Evolutionary conservation across 768 basidiomycete species (phyloP), one percentile per base, ranked within the genome.

Genomic region (Trametes sanguinea): DNA sequence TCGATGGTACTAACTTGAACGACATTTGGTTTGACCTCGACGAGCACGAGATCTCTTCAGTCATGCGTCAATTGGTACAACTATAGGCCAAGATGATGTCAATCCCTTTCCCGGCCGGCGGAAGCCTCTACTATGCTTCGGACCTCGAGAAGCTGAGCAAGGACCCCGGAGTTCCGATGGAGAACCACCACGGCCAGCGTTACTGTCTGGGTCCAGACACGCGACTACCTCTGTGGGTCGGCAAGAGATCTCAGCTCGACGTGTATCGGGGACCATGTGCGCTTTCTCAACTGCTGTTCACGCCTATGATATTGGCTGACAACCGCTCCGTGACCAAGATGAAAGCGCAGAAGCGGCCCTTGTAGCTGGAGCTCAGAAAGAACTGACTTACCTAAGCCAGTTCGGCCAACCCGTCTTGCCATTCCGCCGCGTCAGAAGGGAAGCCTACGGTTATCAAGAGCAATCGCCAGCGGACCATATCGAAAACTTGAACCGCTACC

Each of bases 11-110:
- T 0, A 77, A 72, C 7, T 57, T 82, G 0, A 76, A 70, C 72
- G 76, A 84, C 48, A 53, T 81, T 32, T 82, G 76, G 77, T 33
- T 66, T 16, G 66, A 75, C 11, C 71, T 82, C 16, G 69, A 59
- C 66, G 77, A 78, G 63, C 13, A 2, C 60, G 76, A 81, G 5
- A 71, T 81, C 66, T 60, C 69, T 66, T 82, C 80, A 0, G 48
- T 83, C 72, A 54, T 74, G 60, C 76, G 74, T 53, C 80, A 84
- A 65, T 72, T 84, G 69, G 73, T 67, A 70, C 30, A 82, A 63
- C 73, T 85, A 67, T 81, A 84, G 71, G 75, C 78, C 0, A 55
- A 64, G 7, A 80, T 83, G 74, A 82, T 81, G 81, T 78, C 76
- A 17, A 72, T 77, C 42, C 0, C 74, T 62, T 83, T 83, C 65